Evolutionary conservation across 306 rosid genomes (phyloP), one percentile per base, ranked within the genome.

Genomic region (Gillenia trifoliata): DNA sequence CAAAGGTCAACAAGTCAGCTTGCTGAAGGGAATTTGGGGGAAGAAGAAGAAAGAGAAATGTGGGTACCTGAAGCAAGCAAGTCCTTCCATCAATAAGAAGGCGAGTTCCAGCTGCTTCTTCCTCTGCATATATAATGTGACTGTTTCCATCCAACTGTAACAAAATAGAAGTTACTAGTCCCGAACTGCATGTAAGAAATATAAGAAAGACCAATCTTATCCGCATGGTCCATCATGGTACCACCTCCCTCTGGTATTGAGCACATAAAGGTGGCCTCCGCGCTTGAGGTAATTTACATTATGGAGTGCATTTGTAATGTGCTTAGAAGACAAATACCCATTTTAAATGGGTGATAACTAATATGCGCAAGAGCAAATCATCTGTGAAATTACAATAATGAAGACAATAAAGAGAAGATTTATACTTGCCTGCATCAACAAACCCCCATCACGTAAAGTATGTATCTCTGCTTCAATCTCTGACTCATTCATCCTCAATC

Each of bases 61-160:
- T 41, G 77, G 68, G 75, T 71, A 93, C 99, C 99, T 94, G 99
- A 92, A 94, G 99, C 88, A 94, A 88, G 87, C 99, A 92, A 59
- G 99, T 92, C 86, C 97, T 90, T 84, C 99, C 99, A 92, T 94
- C 99, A 72, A 94, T 94, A 68, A 94, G 85, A 86, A 94, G 99
- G 33, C 97, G 97, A 79, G 96, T 94, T 77, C 99, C 99, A 60
- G 99, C 99, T 67, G 99, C 97, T 87, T 94, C 99, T 88, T 94
- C 99, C 87, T 94, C 99, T 25, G 96, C 95, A 78, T 94, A 94
- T 82, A 94, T 87, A 29, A 94, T 92, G 85, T 94, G 97, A 86
- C 99, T 95, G 83, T 90, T 95, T 81, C 99, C 99, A 72, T 92
- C 90, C 93, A 95, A 81, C 99, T 95, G 96, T 78, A 66, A 81